A percentile compares a stretch with the other conserved stretches of the same genome.
Conservation (phyloP, 306 rosid genomes). For the Senna tora region DNA sequence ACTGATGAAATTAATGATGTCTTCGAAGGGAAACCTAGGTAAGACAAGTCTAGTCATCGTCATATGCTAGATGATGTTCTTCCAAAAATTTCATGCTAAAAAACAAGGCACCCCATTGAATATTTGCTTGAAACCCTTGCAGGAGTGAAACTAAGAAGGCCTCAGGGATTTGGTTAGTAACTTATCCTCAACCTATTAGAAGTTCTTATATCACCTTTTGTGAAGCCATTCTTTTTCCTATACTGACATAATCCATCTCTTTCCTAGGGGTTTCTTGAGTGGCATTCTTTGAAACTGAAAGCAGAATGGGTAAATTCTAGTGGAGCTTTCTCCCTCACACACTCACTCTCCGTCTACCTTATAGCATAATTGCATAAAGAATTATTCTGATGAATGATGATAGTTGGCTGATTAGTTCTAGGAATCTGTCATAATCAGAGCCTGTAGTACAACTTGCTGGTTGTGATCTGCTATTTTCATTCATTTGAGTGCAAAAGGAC, state of each 20-base stretch:
- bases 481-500: slow-evolving; percentile 3
- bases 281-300: slow-evolving; percentile 48
- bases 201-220: slow-evolving; percentile 3
- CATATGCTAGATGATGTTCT: background rate
- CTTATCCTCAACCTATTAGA: background rate
- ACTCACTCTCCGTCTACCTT: no score
- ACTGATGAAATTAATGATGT: slow-evolving; percentile 72
- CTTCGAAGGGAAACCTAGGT: slow-evolving; percentile 78
- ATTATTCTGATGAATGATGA: background rate
- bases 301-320: background rate
- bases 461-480: slow-evolving; percentile 10
- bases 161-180: slow-evolving; percentile 72
- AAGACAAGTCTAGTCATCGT: background rate
- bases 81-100: slow-evolving; percentile 16
- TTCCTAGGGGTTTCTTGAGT: slow-evolving; percentile 66
- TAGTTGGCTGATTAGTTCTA: background rate
- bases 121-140: slow-evolving; percentile 44
- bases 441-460: slow-evolving; percentile 21
- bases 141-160: slow-evolving; percentile 50
- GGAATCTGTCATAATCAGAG: slow-evolving; percentile 28
- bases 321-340: background rate
- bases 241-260: slow-evolving; percentile 26
- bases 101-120: background rate
- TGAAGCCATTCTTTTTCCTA: background rate
- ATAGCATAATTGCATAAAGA: background rate